Evolutionary conservation across 345 rosid genomes (phyloP), one percentile per base, ranked within the genome.

Genomic region (Eucalyptus microcorys): DNA sequence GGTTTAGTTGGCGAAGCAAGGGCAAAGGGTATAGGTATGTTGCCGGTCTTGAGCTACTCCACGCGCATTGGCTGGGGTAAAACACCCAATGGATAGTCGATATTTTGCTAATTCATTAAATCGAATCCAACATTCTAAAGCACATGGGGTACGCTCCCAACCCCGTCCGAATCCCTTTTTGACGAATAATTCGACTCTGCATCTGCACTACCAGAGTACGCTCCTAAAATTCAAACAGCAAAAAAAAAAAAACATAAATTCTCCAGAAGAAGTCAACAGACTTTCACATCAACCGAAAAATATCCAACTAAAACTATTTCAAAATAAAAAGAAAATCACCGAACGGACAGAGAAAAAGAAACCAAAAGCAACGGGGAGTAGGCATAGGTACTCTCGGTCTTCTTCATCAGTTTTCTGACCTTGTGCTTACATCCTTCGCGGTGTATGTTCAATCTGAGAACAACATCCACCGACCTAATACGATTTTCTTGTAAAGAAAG

Each of bases 391-490:
- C 99, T 99, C 87, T 96, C 98, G 26, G 93, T 92, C 90, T 95
- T 94, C 92, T 93, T 96, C 80, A 97, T 89, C 48, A 94, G 93
- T 89, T 95, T 97, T 96, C 87, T 95, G 49, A 98, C 94, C 92
- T 96, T 96, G 89, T 92, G 92, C 91, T 93, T 93, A 88, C 99
- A 96, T 7, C 97, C 99, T 90, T 96, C 99, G 88, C 99, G 96
- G 93, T 95, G 96, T 59, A 98, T 96, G 88, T 95, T 96, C 76
- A 98, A 95, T 89, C 92, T 95, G 86, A 98, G 95, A 92, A 96
- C 96, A 94, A 52, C 57, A 52, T 52, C 57, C 57, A 30, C 16
- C 71, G 71, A 30, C 37, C 79, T 9, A 5, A 66, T 32, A 2
- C 22, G 45, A 71, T 71, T 37, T 12, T 37, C 83, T 37, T 37